A percentile compares a stretch with the other conserved stretches of the same genome.
phyloP scores from a whole-genome alignment of 306 rosid genomes.

The Oxytropis ochrocephala region DNA sequence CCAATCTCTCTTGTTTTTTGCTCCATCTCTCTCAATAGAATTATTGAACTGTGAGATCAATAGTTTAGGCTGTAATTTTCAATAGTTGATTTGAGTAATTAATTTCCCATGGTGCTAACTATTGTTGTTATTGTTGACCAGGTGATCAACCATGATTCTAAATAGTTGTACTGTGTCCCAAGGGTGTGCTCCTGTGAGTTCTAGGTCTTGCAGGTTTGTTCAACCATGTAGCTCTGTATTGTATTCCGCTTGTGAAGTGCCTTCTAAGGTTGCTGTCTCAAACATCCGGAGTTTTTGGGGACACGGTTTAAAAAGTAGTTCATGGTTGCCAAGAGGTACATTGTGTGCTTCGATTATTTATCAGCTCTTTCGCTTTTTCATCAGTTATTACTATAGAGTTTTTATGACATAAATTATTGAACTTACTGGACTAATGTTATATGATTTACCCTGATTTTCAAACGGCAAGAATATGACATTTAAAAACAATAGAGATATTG shows the following conservation, averaged over 20 bases:
- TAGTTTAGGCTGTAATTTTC: no score
- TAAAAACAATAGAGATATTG: not conserved
- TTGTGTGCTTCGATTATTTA: not conserved
- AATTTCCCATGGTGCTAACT: not conserved
- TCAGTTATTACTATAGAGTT: not conserved
- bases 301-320: constrained; percentile 27
- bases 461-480: not conserved
- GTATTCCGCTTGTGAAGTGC: constrained; percentile 32
- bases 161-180: constrained; percentile 41
- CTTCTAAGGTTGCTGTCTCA: constrained; percentile 29
- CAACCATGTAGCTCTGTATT: constrained; percentile 17
- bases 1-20: no score
- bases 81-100: no score
- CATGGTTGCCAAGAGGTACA: constrained; percentile 29
- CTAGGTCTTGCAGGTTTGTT: constrained; percentile 18
- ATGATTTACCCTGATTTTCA: not conserved
- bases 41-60: no score
- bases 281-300: constrained; percentile 35
- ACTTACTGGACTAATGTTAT: not conserved
- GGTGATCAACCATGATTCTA: constrained; percentile 49
- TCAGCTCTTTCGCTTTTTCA: not conserved
- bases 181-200: constrained; percentile 35
- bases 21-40: no score
- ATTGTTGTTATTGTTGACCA: constrained; percentile 5
- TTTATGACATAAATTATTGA: not conserved